These are phyloP conservation scores for Tolypocladium pustulatum DNA, from an alignment of 2,329 filamentous ascomycete genomes.

Conservation along the genomic window DNA sequence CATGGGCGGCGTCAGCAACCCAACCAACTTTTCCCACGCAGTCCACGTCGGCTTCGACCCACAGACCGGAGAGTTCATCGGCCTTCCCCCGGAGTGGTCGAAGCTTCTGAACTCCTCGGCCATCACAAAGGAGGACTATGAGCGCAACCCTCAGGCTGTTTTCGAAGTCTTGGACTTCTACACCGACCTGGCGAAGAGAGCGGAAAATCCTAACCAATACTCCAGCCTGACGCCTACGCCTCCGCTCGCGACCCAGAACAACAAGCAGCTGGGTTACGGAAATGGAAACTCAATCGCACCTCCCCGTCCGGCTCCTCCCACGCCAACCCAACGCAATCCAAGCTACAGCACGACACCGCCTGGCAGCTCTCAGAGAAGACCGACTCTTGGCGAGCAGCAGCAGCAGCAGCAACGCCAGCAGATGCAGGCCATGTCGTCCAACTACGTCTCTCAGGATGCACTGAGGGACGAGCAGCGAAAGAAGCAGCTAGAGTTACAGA, in stretches of 20 bases:
- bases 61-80: slow-evolving; percentile 88
- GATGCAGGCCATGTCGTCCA: slow-evolving; percentile 45
- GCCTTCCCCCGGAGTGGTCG: slow-evolving; percentile 92
- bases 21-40: slow-evolving; percentile 94
- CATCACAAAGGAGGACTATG: slow-evolving; percentile 97
- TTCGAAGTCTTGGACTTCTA: slow-evolving; percentile 80
- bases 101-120: slow-evolving; percentile 92
- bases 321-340: slow-evolving; percentile 28
- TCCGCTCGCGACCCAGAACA: slow-evolving; percentile 45
- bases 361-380: slow-evolving; percentile 31
- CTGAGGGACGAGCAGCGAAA: slow-evolving; percentile 48
- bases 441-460: slow-evolving; percentile 41
- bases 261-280: slow-evolving; percentile 54
- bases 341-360: slow-evolving; percentile 28
- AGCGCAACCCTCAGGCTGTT: slow-evolving; percentile 83
- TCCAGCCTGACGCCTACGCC: slow-evolving; percentile 59
- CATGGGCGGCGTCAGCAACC: slow-evolving; percentile 97
- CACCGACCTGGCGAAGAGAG: slow-evolving; percentile 68
- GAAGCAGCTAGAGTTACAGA: slow-evolving; percentile 51
- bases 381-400: slow-evolving; percentile 26
- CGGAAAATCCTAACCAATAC: slow-evolving; percentile 60
- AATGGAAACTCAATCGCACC: slow-evolving; percentile 52
- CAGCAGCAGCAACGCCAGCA: slow-evolving; percentile 47
- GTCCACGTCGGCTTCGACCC: slow-evolving; percentile 98
- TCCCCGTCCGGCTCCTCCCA: slow-evolving; percentile 51